Percentiles rank a stretch among this genome's conserved stretches.
Conservation (phyloP, 768 basidiomycete species). For the Cystobasidium onofrii region DNA sequence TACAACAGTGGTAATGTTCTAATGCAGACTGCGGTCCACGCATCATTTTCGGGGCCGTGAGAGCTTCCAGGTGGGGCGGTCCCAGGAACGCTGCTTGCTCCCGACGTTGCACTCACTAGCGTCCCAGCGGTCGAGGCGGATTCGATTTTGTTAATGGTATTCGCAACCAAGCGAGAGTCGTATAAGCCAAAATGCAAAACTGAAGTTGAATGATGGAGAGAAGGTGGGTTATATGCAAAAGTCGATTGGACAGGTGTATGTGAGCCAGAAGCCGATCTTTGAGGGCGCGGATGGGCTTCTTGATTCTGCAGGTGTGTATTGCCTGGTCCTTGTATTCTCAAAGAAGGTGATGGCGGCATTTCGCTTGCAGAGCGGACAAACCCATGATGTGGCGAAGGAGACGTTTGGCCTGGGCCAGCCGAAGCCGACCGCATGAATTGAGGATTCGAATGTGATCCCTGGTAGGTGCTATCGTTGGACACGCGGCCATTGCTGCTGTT, state of each 20-base stretch:
- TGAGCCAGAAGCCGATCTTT: neutral
- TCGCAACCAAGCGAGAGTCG: conserved; percentile 22
- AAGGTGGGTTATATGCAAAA: neutral
- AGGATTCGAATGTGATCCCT: neutral
- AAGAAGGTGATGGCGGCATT: neutral
- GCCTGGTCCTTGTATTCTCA: neutral
- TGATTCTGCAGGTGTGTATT: neutral
- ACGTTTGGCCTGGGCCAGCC: neutral
- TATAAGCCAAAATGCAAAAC: conserved; percentile 10
- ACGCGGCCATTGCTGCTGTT: neutral
- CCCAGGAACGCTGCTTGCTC: neutral
- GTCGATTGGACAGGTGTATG: neutral
- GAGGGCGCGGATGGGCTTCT: neutral
- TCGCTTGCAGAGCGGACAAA: neutral
- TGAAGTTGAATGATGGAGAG: neutral
- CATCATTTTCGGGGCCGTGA: conserved; percentile 34
- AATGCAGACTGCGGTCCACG: conserved; percentile 41
- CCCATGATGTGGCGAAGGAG: neutral
- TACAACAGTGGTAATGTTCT: conserved; percentile 40
- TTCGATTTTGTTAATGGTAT: conserved; percentile 25
- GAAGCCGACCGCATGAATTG: neutral
- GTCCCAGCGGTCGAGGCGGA: neutral
- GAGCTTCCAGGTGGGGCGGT: neutral
- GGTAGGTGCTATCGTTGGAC: neutral
- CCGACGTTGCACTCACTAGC: neutral